These are phyloP conservation scores for Entomortierella chlamydospora DNA, from an alignment of 192 early-diverging fungal genomes.

Conservation along the genomic window DNA sequence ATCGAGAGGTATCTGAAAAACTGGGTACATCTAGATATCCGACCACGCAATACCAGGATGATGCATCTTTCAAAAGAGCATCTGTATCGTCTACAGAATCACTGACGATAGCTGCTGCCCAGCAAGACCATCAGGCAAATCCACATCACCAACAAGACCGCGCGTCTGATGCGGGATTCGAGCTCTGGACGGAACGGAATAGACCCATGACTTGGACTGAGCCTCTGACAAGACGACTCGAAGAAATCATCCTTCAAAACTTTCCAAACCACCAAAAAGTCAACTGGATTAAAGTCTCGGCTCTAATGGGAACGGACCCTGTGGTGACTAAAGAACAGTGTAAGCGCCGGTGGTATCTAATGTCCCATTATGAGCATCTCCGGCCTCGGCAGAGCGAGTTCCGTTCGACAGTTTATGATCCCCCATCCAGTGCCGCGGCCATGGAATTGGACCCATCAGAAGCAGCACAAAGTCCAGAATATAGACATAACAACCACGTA, in stretches of 20 bases:
- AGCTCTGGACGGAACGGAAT: conserved; percentile 19
- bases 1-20: not conserved
- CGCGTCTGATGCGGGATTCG: not conserved
- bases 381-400: not conserved
- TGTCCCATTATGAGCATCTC: conserved; percentile 22
- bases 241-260: conserved; percentile 23
- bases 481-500: not conserved
- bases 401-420: not conserved
- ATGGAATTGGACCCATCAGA: conserved; percentile 9
- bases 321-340: conserved; percentile 34
- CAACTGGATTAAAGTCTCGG: conserved; percentile 30
- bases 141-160: not conserved
- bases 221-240: conserved; percentile 22
- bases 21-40: not conserved
- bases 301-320: conserved; percentile 24
- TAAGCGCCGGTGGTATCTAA: conserved; percentile 42
- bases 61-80: not conserved
- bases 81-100: conserved; percentile 20
- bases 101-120: not conserved
- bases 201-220: conserved; percentile 49
- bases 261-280: conserved; percentile 28
- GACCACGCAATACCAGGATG: not conserved
- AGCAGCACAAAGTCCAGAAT: not conserved
- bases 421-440: not conserved
- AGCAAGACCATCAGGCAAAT: not conserved